Evolutionary conservation across 2,329 filamentous ascomycete genomes (phyloP).

Genomic region (Penicillium sp.): DNA sequence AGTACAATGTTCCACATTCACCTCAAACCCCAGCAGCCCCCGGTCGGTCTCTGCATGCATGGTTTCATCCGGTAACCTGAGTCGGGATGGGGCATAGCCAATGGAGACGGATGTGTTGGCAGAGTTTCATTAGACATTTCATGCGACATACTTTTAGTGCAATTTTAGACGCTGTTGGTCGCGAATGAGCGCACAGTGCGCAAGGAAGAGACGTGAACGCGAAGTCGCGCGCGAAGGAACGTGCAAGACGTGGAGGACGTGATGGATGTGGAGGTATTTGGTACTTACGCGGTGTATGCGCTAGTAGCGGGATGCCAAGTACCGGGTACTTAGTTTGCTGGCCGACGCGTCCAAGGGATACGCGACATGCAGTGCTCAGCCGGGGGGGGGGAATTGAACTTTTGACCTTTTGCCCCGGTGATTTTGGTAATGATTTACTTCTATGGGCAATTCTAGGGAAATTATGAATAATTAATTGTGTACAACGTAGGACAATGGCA

Average conservation of each 20-base stretch:
- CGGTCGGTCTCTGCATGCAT: background rate
- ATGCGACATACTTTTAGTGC: constrained; percentile 1
- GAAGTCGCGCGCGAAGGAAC: background rate
- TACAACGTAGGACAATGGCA: background rate
- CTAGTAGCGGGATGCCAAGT: background rate
- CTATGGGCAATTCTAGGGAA: background rate
- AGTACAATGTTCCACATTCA: background rate
- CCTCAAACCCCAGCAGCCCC: background rate
- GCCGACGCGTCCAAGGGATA: constrained; percentile 18
- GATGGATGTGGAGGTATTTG: background rate
- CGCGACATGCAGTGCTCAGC: constrained; percentile 1
- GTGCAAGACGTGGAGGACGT: background rate
- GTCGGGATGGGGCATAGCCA: background rate
- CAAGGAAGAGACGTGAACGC: constrained; percentile 5
- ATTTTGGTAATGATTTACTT: background rate
- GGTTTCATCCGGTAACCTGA: constrained; percentile 4
- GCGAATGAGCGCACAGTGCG: constrained; percentile 5
- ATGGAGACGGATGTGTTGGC: constrained; percentile 6
- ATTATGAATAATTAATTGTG: background rate
- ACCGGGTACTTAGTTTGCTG: constrained; percentile 2
- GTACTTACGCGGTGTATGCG: constrained; percentile 2
- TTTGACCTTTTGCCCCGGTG: background rate
- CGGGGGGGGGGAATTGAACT: background rate
- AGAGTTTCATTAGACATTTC: constrained; percentile 1
- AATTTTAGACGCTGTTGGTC: background rate